Evolutionary conservation across 805 yeast genomes (phyloP), one percentile per base, ranked within the genome.

Genomic region (Hanseniaspora pseudoguilliermondii): DNA sequence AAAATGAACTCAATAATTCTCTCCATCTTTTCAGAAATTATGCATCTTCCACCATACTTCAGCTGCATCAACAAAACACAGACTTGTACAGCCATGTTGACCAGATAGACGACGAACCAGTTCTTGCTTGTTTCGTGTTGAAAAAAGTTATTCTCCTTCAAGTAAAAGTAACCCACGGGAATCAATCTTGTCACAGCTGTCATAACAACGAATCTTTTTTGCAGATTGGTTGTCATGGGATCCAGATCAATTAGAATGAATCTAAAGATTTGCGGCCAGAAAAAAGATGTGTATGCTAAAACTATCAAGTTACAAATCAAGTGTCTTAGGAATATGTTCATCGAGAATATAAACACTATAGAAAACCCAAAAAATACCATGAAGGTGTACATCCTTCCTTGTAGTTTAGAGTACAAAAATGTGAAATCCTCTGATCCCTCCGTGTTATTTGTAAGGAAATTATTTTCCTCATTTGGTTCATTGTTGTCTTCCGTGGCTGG

Each of bases 81-180:
- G 0, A 87, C 67, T 68, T 90, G 96, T 5, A 80, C 39, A 16
- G 66, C 53, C 29, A 84, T 61, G 90, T 95, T 89, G 0, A 67
- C 58, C 0, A 71, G 61, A 2, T 85, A 59, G 1, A 76, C 51
- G 2, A 67, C 57, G 0, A 79, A 81, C 65, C 83, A 75, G 0
- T 60, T 59, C 0, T 75, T 72, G 62, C 84, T 87, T 51, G 71
- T 73, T 60, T 80, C 86, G 66, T 88, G 96, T 51, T 82, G 74
- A 60, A 86, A 80, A 1, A 88, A 83, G 63, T 87, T 86, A 5
- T 70, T 60, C 46, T 74, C 67, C 50, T 67, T 64, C 7, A 79
- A 68, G 62, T 79, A 77, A 21, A 87, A 68, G 66, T 88, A 90
- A 18, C 71, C 65, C 6, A 87, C 66, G 0, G 97, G 96, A 1